Evolutionary conservation across 2,329 filamentous ascomycete species (phyloP).

Genomic region (Phoma sp.): DNA sequence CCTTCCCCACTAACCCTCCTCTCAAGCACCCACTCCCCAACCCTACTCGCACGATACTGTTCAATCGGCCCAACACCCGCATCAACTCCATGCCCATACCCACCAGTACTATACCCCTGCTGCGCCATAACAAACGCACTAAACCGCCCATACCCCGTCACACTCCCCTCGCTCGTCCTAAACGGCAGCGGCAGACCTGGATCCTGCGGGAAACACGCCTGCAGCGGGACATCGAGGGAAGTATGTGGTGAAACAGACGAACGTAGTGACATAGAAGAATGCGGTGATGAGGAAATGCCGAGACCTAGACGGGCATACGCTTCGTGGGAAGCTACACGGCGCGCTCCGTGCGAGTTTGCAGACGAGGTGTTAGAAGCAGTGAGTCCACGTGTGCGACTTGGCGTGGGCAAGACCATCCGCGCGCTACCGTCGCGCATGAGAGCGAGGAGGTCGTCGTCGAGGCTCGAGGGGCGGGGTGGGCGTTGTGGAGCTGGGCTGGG

Average conservation of each 20-base stretch:
- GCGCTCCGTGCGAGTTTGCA: conserved; percentile 3
- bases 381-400: conserved; percentile 9
- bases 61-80: conserved; percentile 25
- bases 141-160: conserved; percentile 17
- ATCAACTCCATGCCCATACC: conserved; percentile 18
- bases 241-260: conserved; percentile 7
- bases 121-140: conserved; percentile 22
- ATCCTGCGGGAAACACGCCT: conserved; percentile 15
- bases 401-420: conserved; percentile 21
- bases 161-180: conserved; percentile 19
- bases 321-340: conserved; percentile 10
- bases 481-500: conserved; percentile 21
- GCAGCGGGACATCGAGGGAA: conserved; percentile 16
- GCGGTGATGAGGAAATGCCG: too few species aligned
- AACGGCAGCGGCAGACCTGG: conserved; percentile 17
- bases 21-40: conserved; percentile 30
- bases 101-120: not conserved
- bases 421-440: conserved; percentile 24
- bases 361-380: conserved; percentile 15
- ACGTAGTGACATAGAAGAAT: conserved; percentile 19
- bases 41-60: conserved; percentile 14
- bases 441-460: conserved; percentile 23
- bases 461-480: conserved; percentile 24
- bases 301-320: conserved; percentile 22
- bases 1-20: conserved; percentile 20